Percentiles rank a stretch among this genome's conserved stretches.
phyloP scores from a whole-genome alignment of 1,284 basidiomycete species.

The Cutaneotrichosporon sp. region DNA sequence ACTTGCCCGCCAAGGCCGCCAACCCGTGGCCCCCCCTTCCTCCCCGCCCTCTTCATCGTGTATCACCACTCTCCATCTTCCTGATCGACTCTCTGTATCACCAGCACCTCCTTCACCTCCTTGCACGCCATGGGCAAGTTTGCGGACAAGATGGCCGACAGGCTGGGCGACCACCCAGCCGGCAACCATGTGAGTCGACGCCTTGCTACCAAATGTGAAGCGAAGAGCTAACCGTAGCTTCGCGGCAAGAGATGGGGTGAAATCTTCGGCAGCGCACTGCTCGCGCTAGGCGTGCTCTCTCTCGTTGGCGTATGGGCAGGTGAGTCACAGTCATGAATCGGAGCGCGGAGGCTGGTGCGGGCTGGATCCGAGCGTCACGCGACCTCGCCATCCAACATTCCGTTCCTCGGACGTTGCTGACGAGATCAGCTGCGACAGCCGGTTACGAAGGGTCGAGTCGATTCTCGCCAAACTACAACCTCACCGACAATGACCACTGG shows the following conservation, averaged over 20 bases:
- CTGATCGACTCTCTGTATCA: background rate
- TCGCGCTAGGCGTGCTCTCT: conserved; percentile 21
- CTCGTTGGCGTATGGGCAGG: conserved; percentile 26
- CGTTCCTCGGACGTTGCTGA: conserved; percentile 2
- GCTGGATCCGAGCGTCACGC: background rate
- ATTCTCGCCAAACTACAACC: conserved; percentile 27
- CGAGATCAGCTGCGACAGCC: conserved; percentile 21
- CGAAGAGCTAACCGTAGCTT: conserved; percentile 10
- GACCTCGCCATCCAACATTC: background rate
- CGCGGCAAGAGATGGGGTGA: conserved; percentile 21
- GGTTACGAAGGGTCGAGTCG: conserved; percentile 21
- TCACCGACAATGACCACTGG: conserved; percentile 30
- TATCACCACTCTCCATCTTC: background rate
- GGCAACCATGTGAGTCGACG: conserved; percentile 16
- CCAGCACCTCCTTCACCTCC: background rate
- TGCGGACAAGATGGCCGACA: conserved; percentile 21
- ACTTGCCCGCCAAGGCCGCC: background rate
- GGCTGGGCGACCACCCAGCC: conserved; percentile 23
- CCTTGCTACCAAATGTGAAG: background rate
- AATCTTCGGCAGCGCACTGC: conserved; percentile 16
- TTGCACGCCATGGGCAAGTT: conserved; percentile 15
- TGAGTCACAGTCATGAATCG: conserved; percentile 10
- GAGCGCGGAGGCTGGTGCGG: background rate
- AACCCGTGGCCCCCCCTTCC: background rate
- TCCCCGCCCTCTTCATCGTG: background rate